A percentile compares a stretch with the other conserved stretches of the same genome.
These are phyloP conservation scores for Tolypocladium cylindrosporum DNA, from an alignment of 2,329 filamentous ascomycete genomes.

Conservation along the genomic window DNA sequence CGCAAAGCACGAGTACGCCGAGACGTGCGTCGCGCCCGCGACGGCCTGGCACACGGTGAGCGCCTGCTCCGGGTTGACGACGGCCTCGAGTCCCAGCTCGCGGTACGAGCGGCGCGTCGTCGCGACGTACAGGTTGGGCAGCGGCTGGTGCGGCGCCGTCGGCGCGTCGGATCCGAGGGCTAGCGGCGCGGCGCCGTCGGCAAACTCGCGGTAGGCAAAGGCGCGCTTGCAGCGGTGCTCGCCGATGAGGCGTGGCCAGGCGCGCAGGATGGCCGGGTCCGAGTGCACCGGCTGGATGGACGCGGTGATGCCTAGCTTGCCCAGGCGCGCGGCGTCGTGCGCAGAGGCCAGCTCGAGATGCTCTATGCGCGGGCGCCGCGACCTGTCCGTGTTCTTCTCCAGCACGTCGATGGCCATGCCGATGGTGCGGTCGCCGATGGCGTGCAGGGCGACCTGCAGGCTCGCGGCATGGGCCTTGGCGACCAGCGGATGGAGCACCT, in stretches of 20 bases:
- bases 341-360: slow-evolving; percentile 50
- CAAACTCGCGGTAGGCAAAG: slow-evolving; percentile 55
- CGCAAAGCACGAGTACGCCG: slow-evolving; percentile 48
- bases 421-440: slow-evolving; percentile 53
- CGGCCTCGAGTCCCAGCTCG: slow-evolving; percentile 29
- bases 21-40: slow-evolving; percentile 41
- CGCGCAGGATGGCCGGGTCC: slow-evolving; percentile 50
- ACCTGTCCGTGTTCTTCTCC: slow-evolving; percentile 28
- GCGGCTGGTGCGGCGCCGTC: slow-evolving; percentile 43
- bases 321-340: slow-evolving; percentile 45
- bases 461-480: slow-evolving; percentile 39
- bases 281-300: slow-evolving; percentile 49
- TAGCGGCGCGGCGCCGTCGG: slow-evolving; percentile 40
- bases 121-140: slow-evolving; percentile 49
- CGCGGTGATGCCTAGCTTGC: slow-evolving; percentile 48
- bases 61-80: slow-evolving; percentile 42
- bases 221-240: slow-evolving; percentile 42
- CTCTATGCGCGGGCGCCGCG: slow-evolving; percentile 51
- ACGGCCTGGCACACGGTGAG: slow-evolving; percentile 44
- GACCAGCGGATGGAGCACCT: slow-evolving; percentile 43
- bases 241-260: slow-evolving; percentile 50
- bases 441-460: slow-evolving; percentile 54
- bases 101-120: slow-evolving; percentile 46
- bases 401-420: slow-evolving; percentile 47
- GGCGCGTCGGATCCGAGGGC: slow-evolving; percentile 51